phyloP scores from a whole-genome alignment of 345 rosid genomes.

The Trapa bicornis region DNA sequence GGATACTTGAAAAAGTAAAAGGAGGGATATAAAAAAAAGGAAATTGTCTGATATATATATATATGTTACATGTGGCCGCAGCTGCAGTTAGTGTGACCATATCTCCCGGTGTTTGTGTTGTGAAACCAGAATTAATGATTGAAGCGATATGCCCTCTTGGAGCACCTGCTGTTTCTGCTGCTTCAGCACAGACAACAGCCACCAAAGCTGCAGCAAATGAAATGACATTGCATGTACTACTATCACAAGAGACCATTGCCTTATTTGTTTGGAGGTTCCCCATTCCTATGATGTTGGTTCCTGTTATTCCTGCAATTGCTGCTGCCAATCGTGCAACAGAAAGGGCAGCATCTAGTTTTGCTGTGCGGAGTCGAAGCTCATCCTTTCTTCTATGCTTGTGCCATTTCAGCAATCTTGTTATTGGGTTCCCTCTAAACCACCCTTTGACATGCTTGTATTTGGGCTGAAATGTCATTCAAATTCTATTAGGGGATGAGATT shows the following conservation, averaged over 20 bases:
- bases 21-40: not conserved
- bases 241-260: conserved; percentile 1
- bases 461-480: not conserved
- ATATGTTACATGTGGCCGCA: conserved; percentile 13
- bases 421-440: conserved; percentile 11
- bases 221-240: conserved; percentile 3
- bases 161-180: conserved; percentile 13
- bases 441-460: conserved; percentile 10
- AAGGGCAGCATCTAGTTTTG: conserved; percentile 14
- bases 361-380: conserved; percentile 13
- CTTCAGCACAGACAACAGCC: conserved; percentile 18
- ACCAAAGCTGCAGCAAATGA: conserved; percentile 13
- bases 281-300: conserved; percentile 7
- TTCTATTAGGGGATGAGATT: not conserved
- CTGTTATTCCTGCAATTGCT: conserved; percentile 12
- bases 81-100: conserved; percentile 14
- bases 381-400: conserved; percentile 9
- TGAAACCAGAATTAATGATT: conserved; percentile 12
- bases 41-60: not conserved
- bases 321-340: conserved; percentile 17
- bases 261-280: conserved; percentile 2
- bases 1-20: not conserved
- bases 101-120: conserved; percentile 12
- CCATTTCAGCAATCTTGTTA: conserved; percentile 11
- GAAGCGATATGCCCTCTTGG: conserved; percentile 13